A percentile compares a stretch with the other conserved stretches of the same genome.
These are phyloP conservation scores for Leccinum brunneo-olivaceum DNA, from an alignment of 1,284 basidiomycete genomes.

Conservation along the genomic window DNA sequence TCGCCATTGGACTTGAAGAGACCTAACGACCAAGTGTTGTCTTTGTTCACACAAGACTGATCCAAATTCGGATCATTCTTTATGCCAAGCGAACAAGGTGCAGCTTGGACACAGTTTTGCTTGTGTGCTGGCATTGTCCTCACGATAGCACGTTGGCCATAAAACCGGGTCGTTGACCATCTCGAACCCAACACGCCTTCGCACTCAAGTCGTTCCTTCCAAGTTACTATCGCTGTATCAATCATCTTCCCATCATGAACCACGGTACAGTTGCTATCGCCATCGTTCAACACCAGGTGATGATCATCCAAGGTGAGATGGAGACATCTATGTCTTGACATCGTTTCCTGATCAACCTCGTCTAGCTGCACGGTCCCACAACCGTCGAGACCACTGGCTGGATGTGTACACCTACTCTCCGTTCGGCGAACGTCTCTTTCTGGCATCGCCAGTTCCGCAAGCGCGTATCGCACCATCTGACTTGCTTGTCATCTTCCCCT, in stretches of 20 bases:
- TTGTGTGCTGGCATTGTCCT: too few species aligned
- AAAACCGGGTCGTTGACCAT: too few species aligned
- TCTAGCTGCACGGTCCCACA: conserved; percentile 49
- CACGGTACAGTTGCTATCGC: conserved; percentile 58
- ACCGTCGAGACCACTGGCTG: conserved; percentile 45
- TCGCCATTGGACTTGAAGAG: too few species aligned
- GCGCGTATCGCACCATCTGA: conserved; percentile 53
- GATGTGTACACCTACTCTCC: conserved; percentile 58
- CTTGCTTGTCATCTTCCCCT: conserved; percentile 51
- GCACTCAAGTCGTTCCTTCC: conserved; percentile 6
- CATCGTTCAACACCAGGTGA: conserved; percentile 56
- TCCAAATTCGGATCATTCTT: too few species aligned
- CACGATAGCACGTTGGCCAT: too few species aligned
- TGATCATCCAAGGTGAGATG: conserved; percentile 53
- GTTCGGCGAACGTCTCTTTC: conserved; percentile 56
- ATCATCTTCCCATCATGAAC: conserved; percentile 37
- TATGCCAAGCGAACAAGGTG: too few species aligned
- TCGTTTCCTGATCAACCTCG: conserved; percentile 4
- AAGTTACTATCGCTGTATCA: conserved; percentile 15
- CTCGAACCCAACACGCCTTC: too few species aligned
- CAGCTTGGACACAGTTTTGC: too few species aligned
- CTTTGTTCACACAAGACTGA: too few species aligned
- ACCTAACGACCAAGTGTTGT: too few species aligned
- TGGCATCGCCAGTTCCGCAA: conserved; percentile 47
- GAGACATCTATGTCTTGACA: not conserved